Evolutionary conservation across 306 rosid species (phyloP).

Genomic region (cucumber (Cucumis sativus)): DNA sequence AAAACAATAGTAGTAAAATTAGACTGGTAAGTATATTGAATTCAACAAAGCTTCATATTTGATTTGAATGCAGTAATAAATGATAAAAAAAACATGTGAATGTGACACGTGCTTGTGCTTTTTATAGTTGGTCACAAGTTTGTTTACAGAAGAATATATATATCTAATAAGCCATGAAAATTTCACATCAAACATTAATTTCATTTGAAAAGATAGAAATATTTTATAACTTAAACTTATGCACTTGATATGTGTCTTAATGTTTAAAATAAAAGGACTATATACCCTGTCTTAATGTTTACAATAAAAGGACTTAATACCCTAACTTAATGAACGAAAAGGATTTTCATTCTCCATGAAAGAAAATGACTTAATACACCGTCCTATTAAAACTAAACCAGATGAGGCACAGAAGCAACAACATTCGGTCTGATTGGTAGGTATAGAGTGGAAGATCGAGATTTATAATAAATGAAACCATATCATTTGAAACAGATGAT

Average conservation of each 20-base stretch:
- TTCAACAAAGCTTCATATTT: not conserved
- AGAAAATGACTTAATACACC: not conserved
- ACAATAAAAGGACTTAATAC: not conserved
- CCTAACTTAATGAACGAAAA: not conserved
- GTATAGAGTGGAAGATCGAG: not conserved
- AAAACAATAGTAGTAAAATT: not conserved
- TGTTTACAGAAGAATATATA: not conserved
- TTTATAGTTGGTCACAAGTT: not conserved
- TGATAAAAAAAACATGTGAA: not conserved
- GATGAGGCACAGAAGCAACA: not conserved
- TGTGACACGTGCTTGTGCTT: not conserved
- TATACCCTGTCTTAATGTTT: too few relatives aligned
- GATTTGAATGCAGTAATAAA: not conserved
- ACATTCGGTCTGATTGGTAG: not conserved
- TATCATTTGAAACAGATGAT: conserved; percentile 11
- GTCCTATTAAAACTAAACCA: not conserved
- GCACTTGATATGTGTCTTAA: not conserved
- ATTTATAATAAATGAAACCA: not conserved
- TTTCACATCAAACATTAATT: not conserved
- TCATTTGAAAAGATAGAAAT: not conserved
- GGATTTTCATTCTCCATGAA: not conserved
- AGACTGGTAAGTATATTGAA: not conserved
- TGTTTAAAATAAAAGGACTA: too few relatives aligned
- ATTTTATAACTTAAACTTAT: not conserved
- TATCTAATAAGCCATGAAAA: not conserved